phyloP scores from a whole-genome alignment of 306 rosid genomes.

The Lithocarpus polystachyus region DNA sequence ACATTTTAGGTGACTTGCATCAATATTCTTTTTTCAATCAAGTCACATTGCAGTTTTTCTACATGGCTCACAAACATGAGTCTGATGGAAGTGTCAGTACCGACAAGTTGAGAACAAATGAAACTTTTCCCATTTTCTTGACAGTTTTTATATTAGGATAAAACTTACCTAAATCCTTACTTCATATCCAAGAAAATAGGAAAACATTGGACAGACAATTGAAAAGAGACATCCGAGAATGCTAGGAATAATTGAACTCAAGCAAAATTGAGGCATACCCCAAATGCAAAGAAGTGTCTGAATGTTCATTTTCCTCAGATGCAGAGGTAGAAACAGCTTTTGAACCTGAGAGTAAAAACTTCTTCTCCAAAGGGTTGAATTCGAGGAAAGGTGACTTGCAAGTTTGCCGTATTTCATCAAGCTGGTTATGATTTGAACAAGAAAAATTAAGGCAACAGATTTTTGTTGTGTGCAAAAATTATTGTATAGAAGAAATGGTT shows the following conservation, averaged over 20 bases:
- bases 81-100: neutral
- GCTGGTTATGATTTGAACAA: slow-evolving; percentile 21
- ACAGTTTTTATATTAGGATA: neutral
- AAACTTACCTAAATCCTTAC: neutral
- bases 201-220: neutral
- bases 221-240: neutral
- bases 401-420: slow-evolving; percentile 36
- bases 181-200: neutral
- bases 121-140: too few relatives aligned
- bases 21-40: neutral
- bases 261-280: slow-evolving; percentile 37
- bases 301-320: slow-evolving; percentile 45
- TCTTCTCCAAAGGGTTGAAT: slow-evolving; percentile 34
- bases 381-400: slow-evolving; percentile 28
- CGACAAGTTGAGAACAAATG: neutral
- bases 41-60: neutral
- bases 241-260: neutral
- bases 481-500: neutral
- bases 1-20: neutral
- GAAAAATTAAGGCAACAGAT: neutral
- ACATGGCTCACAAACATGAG: neutral
- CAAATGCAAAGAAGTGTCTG: slow-evolving; percentile 60
- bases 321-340: slow-evolving; percentile 23
- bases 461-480: neutral
- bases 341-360: slow-evolving; percentile 17